Evolutionary conservation across 345 rosid species (phyloP).

Genomic region (Gossypium rotundifolium): DNA sequence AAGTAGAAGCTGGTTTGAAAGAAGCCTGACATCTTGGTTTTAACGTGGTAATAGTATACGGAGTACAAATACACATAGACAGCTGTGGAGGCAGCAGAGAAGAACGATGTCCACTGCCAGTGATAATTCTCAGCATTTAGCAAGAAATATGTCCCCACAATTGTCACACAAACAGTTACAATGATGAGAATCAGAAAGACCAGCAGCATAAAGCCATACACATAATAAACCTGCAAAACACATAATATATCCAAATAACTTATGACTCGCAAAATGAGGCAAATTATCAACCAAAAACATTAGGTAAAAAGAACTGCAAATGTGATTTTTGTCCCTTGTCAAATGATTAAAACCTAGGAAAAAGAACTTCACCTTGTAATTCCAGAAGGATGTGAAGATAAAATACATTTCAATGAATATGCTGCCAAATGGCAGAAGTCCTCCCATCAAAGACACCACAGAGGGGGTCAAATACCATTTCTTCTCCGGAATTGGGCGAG

Average conservation of each 20-base stretch:
- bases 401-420: conserved; percentile 95
- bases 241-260: background rate
- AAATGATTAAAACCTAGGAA: conserved; percentile 3
- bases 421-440: conserved; percentile 92
- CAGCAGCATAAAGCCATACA: conserved; percentile 86
- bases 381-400: conserved; percentile 95
- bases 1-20: conserved; percentile 87
- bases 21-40: conserved; percentile 84
- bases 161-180: conserved; percentile 89
- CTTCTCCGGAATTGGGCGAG: conserved; percentile 95
- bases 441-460: conserved; percentile 89
- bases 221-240: conserved; percentile 80
- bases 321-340: background rate
- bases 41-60: conserved; percentile 63
- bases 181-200: conserved; percentile 83
- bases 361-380: conserved; percentile 68
- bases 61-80: conserved; percentile 88
- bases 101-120: conserved; percentile 98
- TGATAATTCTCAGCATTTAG: conserved; percentile 94
- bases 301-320: background rate
- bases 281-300: background rate
- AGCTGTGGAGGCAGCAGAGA: conserved; percentile 96
- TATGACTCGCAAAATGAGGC: background rate
- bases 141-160: conserved; percentile 91
- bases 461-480: conserved; percentile 95